Percentiles rank a stretch among this genome's conserved stretches.
These are phyloP conservation scores for Candida pseudoglaebosa DNA, from an alignment of 805 yeast species.

Conservation along the genomic window DNA sequence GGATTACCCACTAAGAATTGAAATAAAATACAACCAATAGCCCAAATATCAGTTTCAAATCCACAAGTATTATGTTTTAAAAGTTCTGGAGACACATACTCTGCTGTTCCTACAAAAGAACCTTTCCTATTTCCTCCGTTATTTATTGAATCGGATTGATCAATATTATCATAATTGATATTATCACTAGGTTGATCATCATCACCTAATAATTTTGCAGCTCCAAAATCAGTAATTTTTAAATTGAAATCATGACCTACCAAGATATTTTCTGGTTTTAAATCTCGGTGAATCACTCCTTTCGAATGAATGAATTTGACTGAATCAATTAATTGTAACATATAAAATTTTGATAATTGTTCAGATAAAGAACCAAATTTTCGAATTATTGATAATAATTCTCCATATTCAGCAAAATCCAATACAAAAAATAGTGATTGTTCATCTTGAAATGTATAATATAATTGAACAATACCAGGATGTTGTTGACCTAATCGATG, in stretches of 20 bases:
- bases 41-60: conserved; percentile 88
- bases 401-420: conserved; percentile 96
- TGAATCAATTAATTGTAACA: conserved; percentile 86
- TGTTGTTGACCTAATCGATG: conserved; percentile 81
- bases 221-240: conserved; percentile 95
- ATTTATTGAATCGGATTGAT: conserved; percentile 22
- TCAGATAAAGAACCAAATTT: conserved; percentile 76
- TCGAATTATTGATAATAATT: conserved; percentile 73
- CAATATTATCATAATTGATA: conserved; percentile 31
- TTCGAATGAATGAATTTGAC: conserved; percentile 81
- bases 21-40: conserved; percentile 82
- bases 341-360: conserved; percentile 70
- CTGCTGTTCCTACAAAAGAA: conserved; percentile 94
- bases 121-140: conserved; percentile 37
- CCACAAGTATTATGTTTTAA: conserved; percentile 76
- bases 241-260: conserved; percentile 81
- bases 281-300: conserved; percentile 89
- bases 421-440: conserved; percentile 83
- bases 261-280: conserved; percentile 91
- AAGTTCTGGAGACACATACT: conserved; percentile 74
- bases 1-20: conserved; percentile 83
- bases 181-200: conserved; percentile 6
- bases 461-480: conserved; percentile 89
- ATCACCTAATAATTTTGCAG: conserved; percentile 71
- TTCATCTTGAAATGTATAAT: conserved; percentile 93